phyloP scores from a whole-genome alignment of 139 green algal genomes.

The Nannochloris sp. region DNA sequence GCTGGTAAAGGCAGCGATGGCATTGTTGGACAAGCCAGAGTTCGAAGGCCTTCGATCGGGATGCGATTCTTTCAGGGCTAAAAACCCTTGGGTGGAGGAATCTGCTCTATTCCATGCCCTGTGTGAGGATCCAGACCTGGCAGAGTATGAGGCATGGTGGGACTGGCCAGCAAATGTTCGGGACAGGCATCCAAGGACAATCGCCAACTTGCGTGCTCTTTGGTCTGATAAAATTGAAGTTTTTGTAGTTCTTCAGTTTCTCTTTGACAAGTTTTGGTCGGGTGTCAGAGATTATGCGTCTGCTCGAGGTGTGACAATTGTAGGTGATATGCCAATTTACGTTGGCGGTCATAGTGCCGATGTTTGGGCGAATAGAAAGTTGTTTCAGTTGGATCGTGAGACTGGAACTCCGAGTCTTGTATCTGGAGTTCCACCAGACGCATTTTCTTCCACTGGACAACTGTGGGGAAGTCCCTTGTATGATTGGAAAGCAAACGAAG shows the following conservation, averaged over 20 bases:
- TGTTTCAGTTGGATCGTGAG: slow-evolving; percentile 56
- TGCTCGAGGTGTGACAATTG: slow-evolving; percentile 63
- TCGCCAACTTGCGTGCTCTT: slow-evolving; percentile 31
- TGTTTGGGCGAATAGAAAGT: slow-evolving; percentile 85
- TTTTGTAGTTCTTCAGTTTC: slow-evolving; percentile 87
- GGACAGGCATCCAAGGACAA: slow-evolving; percentile 24
- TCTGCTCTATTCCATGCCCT: slow-evolving; percentile 77
- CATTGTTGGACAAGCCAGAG: slow-evolving; percentile 37
- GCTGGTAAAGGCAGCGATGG: slow-evolving; percentile 55
- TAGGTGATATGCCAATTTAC: slow-evolving; percentile 99
- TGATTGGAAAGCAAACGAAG: slow-evolving; percentile 68
- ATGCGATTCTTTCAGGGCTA: slow-evolving; percentile 39
- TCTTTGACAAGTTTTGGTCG: slow-evolving; percentile 93
- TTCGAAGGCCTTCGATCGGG: slow-evolving; percentile 33
- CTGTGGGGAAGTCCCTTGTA: slow-evolving; percentile 96
- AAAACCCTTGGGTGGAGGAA: slow-evolving; percentile 83
- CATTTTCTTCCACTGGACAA: slow-evolving; percentile 90
- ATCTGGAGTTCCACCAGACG: slow-evolving; percentile 87
- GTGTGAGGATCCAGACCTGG: slow-evolving; percentile 25
- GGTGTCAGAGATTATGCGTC: slow-evolving; percentile 82
- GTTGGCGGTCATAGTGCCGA: slow-evolving; percentile 85
- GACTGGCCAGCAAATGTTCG: slow-evolving; percentile 70
- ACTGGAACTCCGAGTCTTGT: slow-evolving; percentile 32
- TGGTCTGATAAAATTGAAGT: slow-evolving; percentile 61
- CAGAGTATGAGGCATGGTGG: slow-evolving; percentile 72